phyloP scores from a whole-genome alignment of 108 stramenopile genomes.

The Aurantiochytrium sp. region DNA sequence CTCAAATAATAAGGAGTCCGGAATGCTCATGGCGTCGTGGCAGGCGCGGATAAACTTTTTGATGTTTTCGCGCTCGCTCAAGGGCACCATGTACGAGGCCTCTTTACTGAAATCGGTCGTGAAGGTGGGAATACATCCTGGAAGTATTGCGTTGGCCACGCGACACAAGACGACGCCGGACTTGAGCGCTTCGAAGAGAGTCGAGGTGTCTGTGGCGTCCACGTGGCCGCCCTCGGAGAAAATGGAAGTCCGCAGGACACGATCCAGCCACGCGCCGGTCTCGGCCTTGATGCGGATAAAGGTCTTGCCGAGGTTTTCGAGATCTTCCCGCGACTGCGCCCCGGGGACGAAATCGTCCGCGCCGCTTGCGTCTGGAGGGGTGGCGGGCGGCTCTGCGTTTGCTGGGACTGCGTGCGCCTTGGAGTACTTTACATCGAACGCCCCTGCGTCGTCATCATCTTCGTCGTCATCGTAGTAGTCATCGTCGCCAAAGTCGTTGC shows the following conservation, averaged over 20 bases:
- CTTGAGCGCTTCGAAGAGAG: background rate
- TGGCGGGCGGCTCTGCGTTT: background rate
- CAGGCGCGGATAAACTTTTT: conserved; percentile 22
- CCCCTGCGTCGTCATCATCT: background rate
- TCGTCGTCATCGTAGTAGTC: background rate
- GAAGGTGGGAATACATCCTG: conserved; percentile 1
- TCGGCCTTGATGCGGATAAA: background rate
- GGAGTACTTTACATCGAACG: background rate
- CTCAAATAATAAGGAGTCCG: background rate
- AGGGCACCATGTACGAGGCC: background rate
- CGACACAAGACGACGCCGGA: conserved; percentile 15
- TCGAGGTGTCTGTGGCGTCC: conserved; percentile 3
- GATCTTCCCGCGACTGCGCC: background rate
- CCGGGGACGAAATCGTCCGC: background rate
- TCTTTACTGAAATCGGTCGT: background rate
- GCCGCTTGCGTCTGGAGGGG: background rate
- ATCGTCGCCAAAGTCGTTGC: background rate
- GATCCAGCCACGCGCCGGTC: background rate
- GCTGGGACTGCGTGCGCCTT: background rate
- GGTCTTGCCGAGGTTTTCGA: conserved; percentile 4
- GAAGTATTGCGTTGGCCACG: background rate
- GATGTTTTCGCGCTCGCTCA: background rate
- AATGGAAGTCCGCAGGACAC: background rate
- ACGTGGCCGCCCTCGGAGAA: background rate
- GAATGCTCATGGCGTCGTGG: conserved; percentile 26